Evolutionary conservation across 2,329 filamentous ascomycete genomes (phyloP).

Genomic region (Harringtonia lauricola): DNA sequence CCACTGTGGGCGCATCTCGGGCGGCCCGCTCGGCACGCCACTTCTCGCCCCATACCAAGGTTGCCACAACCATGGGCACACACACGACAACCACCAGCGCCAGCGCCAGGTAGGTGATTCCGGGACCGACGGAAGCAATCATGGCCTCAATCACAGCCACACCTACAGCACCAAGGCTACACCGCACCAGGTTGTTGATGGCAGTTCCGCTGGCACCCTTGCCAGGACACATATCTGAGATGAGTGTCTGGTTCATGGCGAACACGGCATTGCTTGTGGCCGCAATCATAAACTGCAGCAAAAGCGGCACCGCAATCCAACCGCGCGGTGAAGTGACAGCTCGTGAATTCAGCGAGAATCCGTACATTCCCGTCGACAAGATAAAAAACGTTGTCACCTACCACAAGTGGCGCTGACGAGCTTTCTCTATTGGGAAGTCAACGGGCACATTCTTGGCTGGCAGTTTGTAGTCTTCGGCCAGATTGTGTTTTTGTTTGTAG

Average conservation of each 20-base stretch:
- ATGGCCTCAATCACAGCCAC: neutral
- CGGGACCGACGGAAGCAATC: neutral
- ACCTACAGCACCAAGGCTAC: neutral
- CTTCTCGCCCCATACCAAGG: conserved; percentile 1
- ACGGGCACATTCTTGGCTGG: neutral
- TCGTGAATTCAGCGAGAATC: neutral
- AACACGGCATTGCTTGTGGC: conserved; percentile 1
- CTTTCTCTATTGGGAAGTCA: conserved; percentile 2
- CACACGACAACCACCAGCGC: neutral
- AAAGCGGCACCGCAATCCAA: conserved; percentile 1
- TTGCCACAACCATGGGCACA: neutral
- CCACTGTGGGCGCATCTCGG: neutral
- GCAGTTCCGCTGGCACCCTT: conserved; percentile 1
- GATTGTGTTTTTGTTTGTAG: neutral
- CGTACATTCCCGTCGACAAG: neutral
- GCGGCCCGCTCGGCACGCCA: neutral
- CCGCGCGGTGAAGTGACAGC: neutral
- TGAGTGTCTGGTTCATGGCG: conserved; percentile 3
- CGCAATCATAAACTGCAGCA: conserved; percentile 1
- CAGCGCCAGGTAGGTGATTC: neutral
- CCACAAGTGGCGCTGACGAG: neutral
- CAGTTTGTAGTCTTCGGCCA: neutral
- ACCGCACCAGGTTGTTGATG: conserved; percentile 1
- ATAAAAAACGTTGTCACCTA: neutral
- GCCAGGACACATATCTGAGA: conserved; percentile 2